phyloP scores from a whole-genome alignment of 192 early-diverging fungal species.

The Endogone sp. region DNA sequence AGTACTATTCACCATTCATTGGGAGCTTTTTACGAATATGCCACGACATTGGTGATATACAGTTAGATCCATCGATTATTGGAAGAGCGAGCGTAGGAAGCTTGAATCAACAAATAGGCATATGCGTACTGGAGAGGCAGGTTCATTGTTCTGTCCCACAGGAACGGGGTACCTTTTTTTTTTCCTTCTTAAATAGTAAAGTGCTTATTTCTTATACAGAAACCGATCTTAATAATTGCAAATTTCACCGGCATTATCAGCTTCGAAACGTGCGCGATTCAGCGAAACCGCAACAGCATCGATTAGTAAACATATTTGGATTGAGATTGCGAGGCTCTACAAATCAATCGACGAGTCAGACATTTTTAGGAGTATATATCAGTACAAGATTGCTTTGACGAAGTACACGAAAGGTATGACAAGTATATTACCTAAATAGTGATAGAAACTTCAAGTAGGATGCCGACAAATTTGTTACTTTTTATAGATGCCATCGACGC shows the following conservation, averaged over 20 bases:
- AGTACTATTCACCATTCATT: conserved; percentile 42
- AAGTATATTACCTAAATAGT: too few relatives aligned
- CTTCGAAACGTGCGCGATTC: conserved; percentile 14
- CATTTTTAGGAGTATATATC: conserved; percentile 60
- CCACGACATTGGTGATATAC: conserved; percentile 31
- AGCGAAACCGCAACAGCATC: background rate
- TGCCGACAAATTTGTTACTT: conserved; percentile 5
- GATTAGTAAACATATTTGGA: conserved; percentile 40
- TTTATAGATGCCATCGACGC: conserved; percentile 52
- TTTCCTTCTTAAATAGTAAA: conserved; percentile 3
- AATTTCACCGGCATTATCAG: too few relatives aligned
- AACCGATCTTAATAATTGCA: too few relatives aligned
- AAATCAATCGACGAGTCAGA: conserved; percentile 61
- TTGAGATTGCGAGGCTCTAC: conserved; percentile 56
- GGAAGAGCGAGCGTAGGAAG: conserved; percentile 31
- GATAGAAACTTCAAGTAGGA: background rate
- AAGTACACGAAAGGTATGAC: conserved; percentile 38
- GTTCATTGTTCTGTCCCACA: conserved; percentile 12
- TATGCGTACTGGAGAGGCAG: conserved; percentile 43
- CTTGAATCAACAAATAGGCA: conserved; percentile 49
- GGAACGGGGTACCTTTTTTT: conserved; percentile 23
- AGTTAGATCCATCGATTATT: conserved; percentile 27
- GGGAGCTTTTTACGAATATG: conserved; percentile 45
- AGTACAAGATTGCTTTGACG: conserved; percentile 46
- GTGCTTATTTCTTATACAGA: too few relatives aligned